These are phyloP conservation scores for Halophytophthora batemanensis DNA, from an alignment of 352 stramenopile genomes.

Conservation along the genomic window DNA sequence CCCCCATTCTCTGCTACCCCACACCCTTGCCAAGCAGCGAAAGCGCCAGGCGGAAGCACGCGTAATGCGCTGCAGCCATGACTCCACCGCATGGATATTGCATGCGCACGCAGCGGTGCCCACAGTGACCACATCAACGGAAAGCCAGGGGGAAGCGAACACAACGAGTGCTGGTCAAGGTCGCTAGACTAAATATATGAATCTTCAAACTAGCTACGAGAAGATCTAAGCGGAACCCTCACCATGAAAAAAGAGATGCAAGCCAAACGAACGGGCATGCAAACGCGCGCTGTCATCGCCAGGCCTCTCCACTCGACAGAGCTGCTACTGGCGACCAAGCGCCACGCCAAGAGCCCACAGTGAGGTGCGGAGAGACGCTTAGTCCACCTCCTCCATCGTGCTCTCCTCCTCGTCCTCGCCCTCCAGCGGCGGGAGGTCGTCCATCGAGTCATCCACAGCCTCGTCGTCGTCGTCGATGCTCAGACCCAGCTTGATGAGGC, in stretches of 20 bases:
- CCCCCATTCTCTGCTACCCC: too few species aligned
- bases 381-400: slow-evolving; percentile 99
- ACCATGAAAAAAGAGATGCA: slow-evolving; percentile 26
- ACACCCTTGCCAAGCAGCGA: too few species aligned
- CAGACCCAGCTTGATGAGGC: slow-evolving; percentile 98
- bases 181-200: slow-evolving; percentile 69
- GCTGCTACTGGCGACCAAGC: too few species aligned
- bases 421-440: slow-evolving; percentile 97
- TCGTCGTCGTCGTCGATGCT: slow-evolving; percentile 98
- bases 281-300: too few species aligned
- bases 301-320: too few species aligned
- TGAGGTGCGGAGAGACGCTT: slow-evolving; percentile 42
- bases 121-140: neutral
- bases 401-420: slow-evolving; percentile 95
- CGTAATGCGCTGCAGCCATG: too few species aligned
- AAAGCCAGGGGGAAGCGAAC: slow-evolving; percentile 2
- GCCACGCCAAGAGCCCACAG: too few species aligned
- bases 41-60: too few species aligned
- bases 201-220: slow-evolving; percentile 42
- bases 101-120: neutral
- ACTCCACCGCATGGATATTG: too few species aligned
- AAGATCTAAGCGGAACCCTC: slow-evolving; percentile 43
- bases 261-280: slow-evolving; percentile 26
- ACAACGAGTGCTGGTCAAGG: slow-evolving; percentile 24
- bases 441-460: slow-evolving; percentile 92